Conservation (phyloP, 345 rosid species). For the Cardiospermum halicacabum region DNA sequence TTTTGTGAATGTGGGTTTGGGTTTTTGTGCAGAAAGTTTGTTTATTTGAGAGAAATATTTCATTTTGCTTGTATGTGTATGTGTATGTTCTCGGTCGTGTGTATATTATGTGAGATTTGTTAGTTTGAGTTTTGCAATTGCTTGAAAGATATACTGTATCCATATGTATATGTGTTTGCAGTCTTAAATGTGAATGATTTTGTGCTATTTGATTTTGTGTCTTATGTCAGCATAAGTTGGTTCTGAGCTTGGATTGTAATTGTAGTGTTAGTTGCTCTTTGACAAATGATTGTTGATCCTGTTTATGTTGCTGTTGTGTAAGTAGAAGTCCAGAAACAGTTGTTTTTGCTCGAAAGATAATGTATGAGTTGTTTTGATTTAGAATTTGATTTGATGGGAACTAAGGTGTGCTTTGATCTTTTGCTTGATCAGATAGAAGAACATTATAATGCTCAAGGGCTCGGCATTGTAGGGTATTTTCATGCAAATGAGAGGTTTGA, state of each 20-base stretch:
- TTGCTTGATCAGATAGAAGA: constrained; percentile 65
- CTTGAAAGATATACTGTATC: too few species aligned
- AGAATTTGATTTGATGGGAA: constrained; percentile 4
- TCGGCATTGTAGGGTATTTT: constrained; percentile 80
- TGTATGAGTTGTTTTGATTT: neutral
- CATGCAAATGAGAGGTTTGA: constrained; percentile 93
- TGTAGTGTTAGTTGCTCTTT: neutral
- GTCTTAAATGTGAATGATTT: too few species aligned
- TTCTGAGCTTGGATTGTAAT: neutral
- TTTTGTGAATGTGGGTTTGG: neutral
- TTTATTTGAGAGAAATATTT: neutral
- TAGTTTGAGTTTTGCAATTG: too few species aligned
- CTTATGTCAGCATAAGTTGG: neutral
- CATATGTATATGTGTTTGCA: too few species aligned
- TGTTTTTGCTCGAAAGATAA: neutral
- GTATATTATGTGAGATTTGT: too few species aligned
- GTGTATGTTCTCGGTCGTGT: too few species aligned
- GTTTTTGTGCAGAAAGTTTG: neutral
- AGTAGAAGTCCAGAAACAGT: neutral
- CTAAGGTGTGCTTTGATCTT: neutral
- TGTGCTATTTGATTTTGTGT: too few species aligned
- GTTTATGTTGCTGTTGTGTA: neutral
- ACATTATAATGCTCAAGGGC: constrained; percentile 61
- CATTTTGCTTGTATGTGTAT: too few species aligned
- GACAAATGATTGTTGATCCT: neutral